Percentiles rank a stretch among this genome's conserved stretches.
Conservation (phyloP, 2,329 filamentous ascomycete species). For the Ampelomyces quisqualis region DNA sequence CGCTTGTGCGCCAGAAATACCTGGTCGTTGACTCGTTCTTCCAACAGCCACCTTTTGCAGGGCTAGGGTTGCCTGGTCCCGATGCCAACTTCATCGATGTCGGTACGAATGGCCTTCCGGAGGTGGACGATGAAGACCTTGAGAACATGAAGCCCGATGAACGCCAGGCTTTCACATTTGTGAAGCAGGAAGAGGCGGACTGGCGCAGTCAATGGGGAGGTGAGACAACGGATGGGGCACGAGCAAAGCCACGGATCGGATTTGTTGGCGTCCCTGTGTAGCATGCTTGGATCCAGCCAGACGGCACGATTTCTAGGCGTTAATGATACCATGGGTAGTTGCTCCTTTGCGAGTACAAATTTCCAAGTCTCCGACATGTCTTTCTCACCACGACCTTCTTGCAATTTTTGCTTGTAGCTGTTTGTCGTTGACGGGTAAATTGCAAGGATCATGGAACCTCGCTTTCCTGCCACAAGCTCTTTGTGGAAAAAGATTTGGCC, state of each 20-base stretch:
- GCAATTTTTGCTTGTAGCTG: too few species aligned
- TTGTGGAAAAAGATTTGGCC: too few species aligned
- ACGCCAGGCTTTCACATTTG: constrained; percentile 68
- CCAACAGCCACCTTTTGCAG: constrained; percentile 59
- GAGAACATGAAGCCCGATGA: constrained; percentile 69
- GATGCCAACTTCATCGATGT: constrained; percentile 54
- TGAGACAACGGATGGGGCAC: constrained; percentile 60
- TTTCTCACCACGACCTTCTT: too few species aligned
- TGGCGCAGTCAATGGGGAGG: constrained; percentile 77
- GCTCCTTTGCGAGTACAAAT: too few species aligned
- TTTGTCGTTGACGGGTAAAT: too few species aligned
- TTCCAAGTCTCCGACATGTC: too few species aligned
- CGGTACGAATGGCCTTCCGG: constrained; percentile 59
- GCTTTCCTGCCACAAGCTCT: too few species aligned
- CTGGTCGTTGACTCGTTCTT: constrained; percentile 63
- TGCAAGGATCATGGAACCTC: too few species aligned
- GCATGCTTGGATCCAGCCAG: neutral
- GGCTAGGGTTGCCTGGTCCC: constrained; percentile 60
- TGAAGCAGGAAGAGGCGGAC: constrained; percentile 62
- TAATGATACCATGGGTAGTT: constrained; percentile 11
- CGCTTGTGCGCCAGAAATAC: constrained; percentile 61
- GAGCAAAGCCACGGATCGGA: constrained; percentile 51
- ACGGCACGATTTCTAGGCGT: neutral
- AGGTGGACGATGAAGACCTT: constrained; percentile 65
- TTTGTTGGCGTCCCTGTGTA: constrained; percentile 54